Evolutionary conservation across 129 eudicot species (phyloP).

Genomic region (carrot (Daucus carota)): DH1_v3.0 NC_030385.2:45237001-45237500

Average conservation of each 20-base stretch:
- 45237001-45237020: conserved; percentile 72
- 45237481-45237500: conserved; percentile 76
- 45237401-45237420: conserved; percentile 65
- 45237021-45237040: conserved; percentile 54
- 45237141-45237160: conserved; percentile 53
- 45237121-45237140: conserved; percentile 63
- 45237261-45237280: conserved; percentile 36
- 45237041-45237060: conserved; percentile 49
- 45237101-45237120: conserved; percentile 51
- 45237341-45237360: conserved; percentile 72
- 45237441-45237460: conserved; percentile 53
- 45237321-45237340: conserved; percentile 36
- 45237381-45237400: conserved; percentile 76
- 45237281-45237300: conserved; percentile 70
- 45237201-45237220: conserved; percentile 55
- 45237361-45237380: conserved; percentile 73
- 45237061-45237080: conserved; percentile 60
- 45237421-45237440: conserved; percentile 38
- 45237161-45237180: conserved; percentile 36
- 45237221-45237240: conserved; percentile 57
- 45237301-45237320: conserved; percentile 65
- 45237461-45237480: conserved; percentile 59
- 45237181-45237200: conserved; percentile 57
- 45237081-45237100: conserved; percentile 54
- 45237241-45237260: conserved; percentile 74